phyloP scores from a whole-genome alignment of 2,329 filamentous ascomycete species.

The Gremmenia infestans region DNA sequence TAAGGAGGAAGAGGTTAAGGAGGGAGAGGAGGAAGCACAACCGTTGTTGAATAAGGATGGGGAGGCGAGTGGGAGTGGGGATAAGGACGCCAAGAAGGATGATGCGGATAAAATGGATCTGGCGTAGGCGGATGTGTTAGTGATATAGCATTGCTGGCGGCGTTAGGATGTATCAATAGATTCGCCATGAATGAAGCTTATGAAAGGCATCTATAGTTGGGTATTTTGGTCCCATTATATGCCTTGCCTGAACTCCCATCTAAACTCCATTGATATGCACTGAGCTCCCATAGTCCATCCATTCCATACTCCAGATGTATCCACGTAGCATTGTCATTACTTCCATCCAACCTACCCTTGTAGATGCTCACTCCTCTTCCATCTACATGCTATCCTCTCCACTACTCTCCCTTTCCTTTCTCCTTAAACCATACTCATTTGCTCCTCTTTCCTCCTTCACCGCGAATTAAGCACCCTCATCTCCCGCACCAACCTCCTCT shows the following conservation, averaged over 20 bases:
- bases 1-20: constrained; percentile 77
- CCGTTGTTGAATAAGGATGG: constrained; percentile 60
- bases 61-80: constrained; percentile 57
- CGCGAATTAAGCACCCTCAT: constrained; percentile 65
- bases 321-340: too few species aligned
- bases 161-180: constrained; percentile 34
- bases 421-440: background rate
- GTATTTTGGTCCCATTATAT: background rate
- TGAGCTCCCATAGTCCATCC: too few species aligned
- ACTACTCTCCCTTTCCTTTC: background rate
- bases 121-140: constrained; percentile 46
- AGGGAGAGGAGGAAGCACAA: constrained; percentile 65
- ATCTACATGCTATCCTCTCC: background rate
- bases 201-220: constrained; percentile 5
- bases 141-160: constrained; percentile 28
- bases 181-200: constrained; percentile 16
- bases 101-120: constrained; percentile 86
- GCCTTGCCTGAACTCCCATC: constrained; percentile 1
- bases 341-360: too few species aligned
- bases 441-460: constrained; percentile 36
- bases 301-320: too few species aligned
- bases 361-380: too few species aligned
- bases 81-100: constrained; percentile 42
- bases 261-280: background rate
- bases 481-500: constrained; percentile 76